Evolutionary conservation across 2,329 filamentous ascomycete genomes (phyloP).

Genomic region (Stachybotrys elegans): DNA sequence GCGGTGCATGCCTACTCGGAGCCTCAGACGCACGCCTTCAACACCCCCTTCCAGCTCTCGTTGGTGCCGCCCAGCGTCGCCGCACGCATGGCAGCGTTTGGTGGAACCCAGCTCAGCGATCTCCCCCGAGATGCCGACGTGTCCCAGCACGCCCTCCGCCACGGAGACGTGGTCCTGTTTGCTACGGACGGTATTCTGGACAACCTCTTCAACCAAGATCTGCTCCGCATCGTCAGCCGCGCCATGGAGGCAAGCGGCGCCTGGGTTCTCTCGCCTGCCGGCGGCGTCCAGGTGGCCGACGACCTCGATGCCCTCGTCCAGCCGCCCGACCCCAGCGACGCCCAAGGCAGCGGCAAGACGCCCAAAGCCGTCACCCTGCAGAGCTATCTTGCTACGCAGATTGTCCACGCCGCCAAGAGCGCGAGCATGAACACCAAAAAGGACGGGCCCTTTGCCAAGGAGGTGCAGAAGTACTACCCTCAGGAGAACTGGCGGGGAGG

Average conservation of each 20-base stretch:
- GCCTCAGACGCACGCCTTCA: slow-evolving; percentile 94
- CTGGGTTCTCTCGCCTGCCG: slow-evolving; percentile 60
- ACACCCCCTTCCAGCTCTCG: slow-evolving; percentile 92
- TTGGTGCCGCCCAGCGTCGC: slow-evolving; percentile 78
- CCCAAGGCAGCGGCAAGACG: slow-evolving; percentile 12
- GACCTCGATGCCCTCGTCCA: slow-evolving; percentile 44
- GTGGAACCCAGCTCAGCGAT: slow-evolving; percentile 76
- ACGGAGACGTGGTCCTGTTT: slow-evolving; percentile 91
- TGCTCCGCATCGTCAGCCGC: slow-evolving; percentile 71
- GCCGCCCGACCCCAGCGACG: slow-evolving; percentile 18
- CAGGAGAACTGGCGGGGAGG: slow-evolving; percentile 84
- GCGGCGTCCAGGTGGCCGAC: slow-evolving; percentile 59
- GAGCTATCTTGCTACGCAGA: slow-evolving; percentile 69
- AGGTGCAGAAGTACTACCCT: slow-evolving; percentile 84
- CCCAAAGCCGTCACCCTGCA: slow-evolving; percentile 56
- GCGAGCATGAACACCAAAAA: slow-evolving; percentile 77
- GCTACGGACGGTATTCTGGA: slow-evolving; percentile 96
- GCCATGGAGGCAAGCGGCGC: slow-evolving; percentile 71
- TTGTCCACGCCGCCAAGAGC: slow-evolving; percentile 76
- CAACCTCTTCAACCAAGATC: slow-evolving; percentile 87
- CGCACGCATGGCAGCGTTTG: slow-evolving; percentile 76
- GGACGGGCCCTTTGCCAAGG: slow-evolving; percentile 91
- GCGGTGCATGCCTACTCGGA: slow-evolving; percentile 78
- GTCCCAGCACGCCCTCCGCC: slow-evolving; percentile 68
- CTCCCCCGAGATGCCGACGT: slow-evolving; percentile 79